Conservation (phyloP, 257 asterid genomes). For the Parsonsia alboflavescens region DNA sequence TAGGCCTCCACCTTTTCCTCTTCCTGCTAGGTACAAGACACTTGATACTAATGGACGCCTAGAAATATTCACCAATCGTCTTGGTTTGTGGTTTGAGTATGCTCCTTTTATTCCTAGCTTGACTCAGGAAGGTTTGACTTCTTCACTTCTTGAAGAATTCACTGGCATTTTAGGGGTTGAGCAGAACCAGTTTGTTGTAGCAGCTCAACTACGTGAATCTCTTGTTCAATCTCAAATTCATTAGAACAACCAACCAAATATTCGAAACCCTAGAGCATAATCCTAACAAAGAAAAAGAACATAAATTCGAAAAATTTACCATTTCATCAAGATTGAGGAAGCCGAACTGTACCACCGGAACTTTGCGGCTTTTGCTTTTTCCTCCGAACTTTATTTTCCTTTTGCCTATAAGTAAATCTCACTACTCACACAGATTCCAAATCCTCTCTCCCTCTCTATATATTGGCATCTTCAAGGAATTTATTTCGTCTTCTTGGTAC, state of each 20-base stretch:
- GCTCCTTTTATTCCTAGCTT: slow-evolving; percentile 61
- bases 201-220: slow-evolving; percentile 71
- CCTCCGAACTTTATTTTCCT: too few relatives aligned
- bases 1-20: slow-evolving; percentile 72
- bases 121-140: slow-evolving; percentile 56
- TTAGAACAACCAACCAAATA: too few relatives aligned
- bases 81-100: slow-evolving; percentile 77
- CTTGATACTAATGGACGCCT: slow-evolving; percentile 56
- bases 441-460: too few relatives aligned
- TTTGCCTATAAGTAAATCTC: too few relatives aligned
- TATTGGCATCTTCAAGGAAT: too few relatives aligned
- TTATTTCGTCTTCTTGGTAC: too few relatives aligned
- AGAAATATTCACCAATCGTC: slow-evolving; percentile 55
- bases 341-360: slow-evolving; percentile 89
- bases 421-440: too few relatives aligned
- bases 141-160: slow-evolving; percentile 63
- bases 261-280: slow-evolving; percentile 12
- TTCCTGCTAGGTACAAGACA: slow-evolving; percentile 50
- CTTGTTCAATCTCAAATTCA: slow-evolving; percentile 31
- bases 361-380: slow-evolving; percentile 92
- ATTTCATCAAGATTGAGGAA: slow-evolving; percentile 93
- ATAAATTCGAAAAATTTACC: slow-evolving; percentile 33
- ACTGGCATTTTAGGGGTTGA: slow-evolving; percentile 76
- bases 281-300: neutral
- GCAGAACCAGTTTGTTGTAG: slow-evolving; percentile 70